Percentiles rank a stretch among this genome's conserved stretches.
Evolutionary conservation across 768 basidiomycete genomes (phyloP).

Genomic region (Galerina marginata): DNA sequence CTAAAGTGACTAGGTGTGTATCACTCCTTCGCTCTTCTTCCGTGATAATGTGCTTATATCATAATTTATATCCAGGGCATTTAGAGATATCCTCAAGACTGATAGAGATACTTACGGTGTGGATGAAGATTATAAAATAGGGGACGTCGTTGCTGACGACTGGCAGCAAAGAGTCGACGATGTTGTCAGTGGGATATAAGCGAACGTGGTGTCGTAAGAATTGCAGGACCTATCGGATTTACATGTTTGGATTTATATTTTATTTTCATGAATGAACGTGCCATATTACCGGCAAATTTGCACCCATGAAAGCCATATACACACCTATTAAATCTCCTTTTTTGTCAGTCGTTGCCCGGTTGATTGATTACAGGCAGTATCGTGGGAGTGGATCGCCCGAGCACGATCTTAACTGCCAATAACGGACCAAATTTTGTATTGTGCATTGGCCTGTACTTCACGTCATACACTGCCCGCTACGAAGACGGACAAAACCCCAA

Average conservation of each 20-base stretch:
- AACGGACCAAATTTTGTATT: too few species aligned
- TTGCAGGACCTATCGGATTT: too few species aligned
- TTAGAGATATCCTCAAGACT: constrained; percentile 2
- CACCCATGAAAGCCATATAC: neutral
- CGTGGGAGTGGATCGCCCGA: too few species aligned
- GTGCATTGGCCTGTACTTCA: too few species aligned
- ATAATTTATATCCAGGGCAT: constrained; percentile 7
- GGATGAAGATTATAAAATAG: constrained; percentile 14
- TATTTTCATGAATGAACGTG: neutral
- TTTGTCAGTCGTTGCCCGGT: neutral
- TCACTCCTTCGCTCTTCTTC: neutral
- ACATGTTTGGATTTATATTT: neutral
- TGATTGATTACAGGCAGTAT: too few species aligned
- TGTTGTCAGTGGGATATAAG: constrained; percentile 8
- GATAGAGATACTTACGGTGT: constrained; percentile 9
- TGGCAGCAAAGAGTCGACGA: constrained; percentile 18
- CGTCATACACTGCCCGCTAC: too few species aligned
- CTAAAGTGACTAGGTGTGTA: constrained; percentile 5
- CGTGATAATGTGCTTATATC: neutral
- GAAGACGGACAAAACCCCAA: too few species aligned
- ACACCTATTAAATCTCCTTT: too few species aligned
- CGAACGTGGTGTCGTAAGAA: too few species aligned
- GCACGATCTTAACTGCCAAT: too few species aligned
- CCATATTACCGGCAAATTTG: neutral
- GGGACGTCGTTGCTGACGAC: constrained; percentile 8